A percentile compares a stretch with the other conserved stretches of the same genome.
phyloP scores from a whole-genome alignment of 2,329 filamentous ascomycete genomes.

The Sphaceloma murrayae region DNA sequence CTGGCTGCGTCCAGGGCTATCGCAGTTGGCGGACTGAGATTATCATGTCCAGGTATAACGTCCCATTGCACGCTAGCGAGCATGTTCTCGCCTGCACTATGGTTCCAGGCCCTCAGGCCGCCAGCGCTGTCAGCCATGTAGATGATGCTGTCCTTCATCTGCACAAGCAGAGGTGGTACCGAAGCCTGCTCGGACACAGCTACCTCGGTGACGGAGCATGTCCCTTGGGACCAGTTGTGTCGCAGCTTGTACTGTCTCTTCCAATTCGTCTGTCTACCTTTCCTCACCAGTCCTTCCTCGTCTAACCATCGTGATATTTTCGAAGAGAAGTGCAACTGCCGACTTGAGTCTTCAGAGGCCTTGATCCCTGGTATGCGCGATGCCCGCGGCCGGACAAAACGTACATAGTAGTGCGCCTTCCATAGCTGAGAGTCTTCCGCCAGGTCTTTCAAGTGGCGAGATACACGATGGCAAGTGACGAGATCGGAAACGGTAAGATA shows the following conservation, averaged over 20 bases:
- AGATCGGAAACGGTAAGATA: constrained; percentile 63
- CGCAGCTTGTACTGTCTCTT: constrained; percentile 79
- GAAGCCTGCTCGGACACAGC: constrained; percentile 46
- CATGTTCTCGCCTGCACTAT: constrained; percentile 44
- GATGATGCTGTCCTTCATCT: constrained; percentile 65
- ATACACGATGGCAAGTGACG: constrained; percentile 59
- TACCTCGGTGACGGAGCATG: constrained; percentile 71
- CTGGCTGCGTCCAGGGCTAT: constrained; percentile 50
- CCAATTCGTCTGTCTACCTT: constrained; percentile 57
- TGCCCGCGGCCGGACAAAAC: constrained; percentile 75
- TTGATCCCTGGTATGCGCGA: constrained; percentile 62
- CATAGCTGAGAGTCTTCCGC: constrained; percentile 78
- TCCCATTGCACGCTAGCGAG: constrained; percentile 41
- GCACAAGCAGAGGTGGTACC: constrained; percentile 59
- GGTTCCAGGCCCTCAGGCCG: constrained; percentile 70
- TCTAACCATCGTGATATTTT: constrained; percentile 53
- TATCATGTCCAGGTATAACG: constrained; percentile 18
- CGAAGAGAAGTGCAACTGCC: constrained; percentile 41
- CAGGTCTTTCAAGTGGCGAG: constrained; percentile 61
- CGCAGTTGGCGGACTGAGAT: constrained; percentile 45
- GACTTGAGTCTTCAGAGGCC: constrained; percentile 31
- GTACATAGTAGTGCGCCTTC: constrained; percentile 78
- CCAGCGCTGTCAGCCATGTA: constrained; percentile 61
- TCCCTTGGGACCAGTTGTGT: constrained; percentile 83
- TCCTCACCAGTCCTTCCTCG: constrained; percentile 47